Evolutionary conservation across 352 stramenopile genomes (phyloP), one percentile per base, ranked within the genome.

Genomic region (Saprolegnia parasitica): DNA sequence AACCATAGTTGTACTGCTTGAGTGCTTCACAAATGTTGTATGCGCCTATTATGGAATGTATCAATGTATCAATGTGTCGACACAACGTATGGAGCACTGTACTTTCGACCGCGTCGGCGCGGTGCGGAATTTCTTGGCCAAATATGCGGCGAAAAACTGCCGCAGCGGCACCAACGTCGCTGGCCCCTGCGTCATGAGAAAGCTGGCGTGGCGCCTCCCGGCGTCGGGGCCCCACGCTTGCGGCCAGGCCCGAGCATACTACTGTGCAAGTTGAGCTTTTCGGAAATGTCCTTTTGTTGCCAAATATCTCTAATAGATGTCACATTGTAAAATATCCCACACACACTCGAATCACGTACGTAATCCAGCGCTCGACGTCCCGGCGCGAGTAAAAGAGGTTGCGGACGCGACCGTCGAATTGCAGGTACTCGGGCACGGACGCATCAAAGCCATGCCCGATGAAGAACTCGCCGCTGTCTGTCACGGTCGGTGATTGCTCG

Each of bases 11-110:
- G 35, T 82, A 89, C 11, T 73, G 77, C 24, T 84, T 74, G 10
- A 92, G 72, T 3, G 75, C 75, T 26, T 65, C 54, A 0, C 87
- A 18, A 4, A 86, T 67, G 60, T 90, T 92, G 77, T 92, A 92
- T 8, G 76, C 78, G 9, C 56, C 56, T 65, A 52, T 10, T 15
- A 21, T 18, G 15, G 10, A 20, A 29, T n/a, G n/a, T n/a, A n/a
- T n/a, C n/a, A n/a, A 58, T 6, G 4, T 52, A 23, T 56, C 4
- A 5, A 56, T 29, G 15, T 56, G 49, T 29, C 49, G 9, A 32
- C 49, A 3, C 15, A 32, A 29, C 10, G 8, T 4, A 32, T 29
- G n/a, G 3, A 56, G 2, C 4, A 18, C 8, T 5, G 32, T 65
- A 65, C 76, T 76, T 67, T 92, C 84, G 5, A 83, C 56, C 20